phyloP scores from a whole-genome alignment of 495 filamentous ascomycete genomes.

The Podospora pseudoanserina region DNA sequence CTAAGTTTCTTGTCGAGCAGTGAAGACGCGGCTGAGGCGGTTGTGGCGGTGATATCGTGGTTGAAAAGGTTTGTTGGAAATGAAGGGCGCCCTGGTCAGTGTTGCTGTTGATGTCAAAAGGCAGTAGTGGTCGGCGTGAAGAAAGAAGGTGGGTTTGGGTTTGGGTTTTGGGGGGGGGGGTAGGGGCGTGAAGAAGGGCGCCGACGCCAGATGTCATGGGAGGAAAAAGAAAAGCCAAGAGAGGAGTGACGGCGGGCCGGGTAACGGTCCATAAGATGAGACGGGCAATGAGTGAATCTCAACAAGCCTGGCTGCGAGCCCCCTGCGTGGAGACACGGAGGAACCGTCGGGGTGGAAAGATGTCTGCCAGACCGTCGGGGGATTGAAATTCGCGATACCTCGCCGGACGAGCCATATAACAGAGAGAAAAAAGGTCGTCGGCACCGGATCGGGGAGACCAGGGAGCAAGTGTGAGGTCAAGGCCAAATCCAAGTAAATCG shows the following conservation, averaged over 20 bases:
- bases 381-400: background rate
- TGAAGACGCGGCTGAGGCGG: slow-evolving; percentile 6
- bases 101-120: slow-evolving; percentile 10
- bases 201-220: slow-evolving; percentile 16
- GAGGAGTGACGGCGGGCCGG: slow-evolving; percentile 20
- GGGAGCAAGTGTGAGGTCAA: background rate
- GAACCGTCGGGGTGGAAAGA: slow-evolving; percentile 3
- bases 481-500: background rate
- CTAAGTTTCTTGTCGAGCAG: slow-evolving; percentile 12
- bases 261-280: slow-evolving; percentile 31
- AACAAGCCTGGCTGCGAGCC: slow-evolving; percentile 6
- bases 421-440: background rate
- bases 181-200: slow-evolving; percentile 7
- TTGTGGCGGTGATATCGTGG: slow-evolving; percentile 5
- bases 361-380: background rate
- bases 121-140: background rate
- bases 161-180: background rate
- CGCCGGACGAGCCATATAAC: background rate
- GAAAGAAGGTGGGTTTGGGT: slow-evolving; percentile 3
- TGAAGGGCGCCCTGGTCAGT: background rate
- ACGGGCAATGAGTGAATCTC: slow-evolving; percentile 18
- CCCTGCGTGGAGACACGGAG: background rate
- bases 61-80: background rate
- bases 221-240: slow-evolving; percentile 9
- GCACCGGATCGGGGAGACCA: background rate